These are phyloP conservation scores for Aureobasidium sp. DNA, from an alignment of 2,329 filamentous ascomycete genomes.

Conservation along the genomic window DNA sequence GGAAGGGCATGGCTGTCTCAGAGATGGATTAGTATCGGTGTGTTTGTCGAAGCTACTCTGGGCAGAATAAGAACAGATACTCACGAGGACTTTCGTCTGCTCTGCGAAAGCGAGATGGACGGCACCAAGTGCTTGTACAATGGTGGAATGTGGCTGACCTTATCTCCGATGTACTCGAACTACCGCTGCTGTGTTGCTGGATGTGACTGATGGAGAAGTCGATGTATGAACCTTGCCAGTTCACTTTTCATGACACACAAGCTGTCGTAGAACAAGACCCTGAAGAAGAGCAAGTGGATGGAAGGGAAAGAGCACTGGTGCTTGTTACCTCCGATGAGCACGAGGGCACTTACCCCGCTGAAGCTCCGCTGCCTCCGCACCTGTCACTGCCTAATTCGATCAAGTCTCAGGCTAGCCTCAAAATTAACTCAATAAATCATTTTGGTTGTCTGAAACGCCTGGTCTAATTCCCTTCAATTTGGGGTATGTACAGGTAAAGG, in stretches of 20 bases:
- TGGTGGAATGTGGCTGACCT: not conserved
- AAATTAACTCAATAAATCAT: not conserved
- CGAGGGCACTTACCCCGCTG: not conserved
- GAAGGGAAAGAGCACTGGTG: not conserved
- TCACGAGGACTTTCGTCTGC: not conserved
- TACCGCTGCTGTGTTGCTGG: not conserved
- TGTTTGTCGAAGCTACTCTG: not conserved
- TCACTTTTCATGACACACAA: too few species aligned
- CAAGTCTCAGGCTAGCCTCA: not conserved
- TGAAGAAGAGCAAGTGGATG: not conserved
- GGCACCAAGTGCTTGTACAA: not conserved
- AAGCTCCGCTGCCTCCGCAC: not conserved
- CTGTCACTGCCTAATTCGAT: not conserved
- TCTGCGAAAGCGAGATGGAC: not conserved
- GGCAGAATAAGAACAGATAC: not conserved
- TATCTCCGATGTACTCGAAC: not conserved
- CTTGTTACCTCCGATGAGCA: not conserved
- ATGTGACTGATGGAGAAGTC: not conserved
- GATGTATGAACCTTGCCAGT: not conserved
- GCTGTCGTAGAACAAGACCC: not conserved
- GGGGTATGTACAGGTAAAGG: constrained; percentile 5
- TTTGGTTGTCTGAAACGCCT: not conserved
- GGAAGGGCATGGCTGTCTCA: constrained; percentile 5
- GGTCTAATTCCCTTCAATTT: not conserved
- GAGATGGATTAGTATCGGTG: not conserved